These are phyloP conservation scores for Straminergon stramineum DNA, from an alignment of 225 moss, liverwort and hornwort species.

Conservation along the genomic window DNA sequence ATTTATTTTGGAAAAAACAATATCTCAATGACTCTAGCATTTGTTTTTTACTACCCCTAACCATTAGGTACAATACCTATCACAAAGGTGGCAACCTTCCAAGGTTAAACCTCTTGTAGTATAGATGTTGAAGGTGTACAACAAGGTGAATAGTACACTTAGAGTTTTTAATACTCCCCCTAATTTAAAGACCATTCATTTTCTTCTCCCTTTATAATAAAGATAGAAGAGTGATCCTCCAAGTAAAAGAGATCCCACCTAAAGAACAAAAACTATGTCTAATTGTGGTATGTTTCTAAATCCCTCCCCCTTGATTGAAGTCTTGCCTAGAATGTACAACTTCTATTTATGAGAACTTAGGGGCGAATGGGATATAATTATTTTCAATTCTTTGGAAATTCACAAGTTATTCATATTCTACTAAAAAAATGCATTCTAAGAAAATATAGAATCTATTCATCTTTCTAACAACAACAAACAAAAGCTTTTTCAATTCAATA, in stretches of 20 bases:
- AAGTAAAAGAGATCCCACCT: fast-evolving
- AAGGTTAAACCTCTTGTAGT: background rate
- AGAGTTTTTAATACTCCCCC: background rate
- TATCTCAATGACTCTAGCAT: no score
- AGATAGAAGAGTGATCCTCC: background rate
- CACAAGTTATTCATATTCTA: background rate
- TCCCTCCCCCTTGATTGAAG: fast-evolving
- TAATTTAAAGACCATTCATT: background rate
- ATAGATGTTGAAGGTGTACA: no score
- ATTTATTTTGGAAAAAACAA: background rate
- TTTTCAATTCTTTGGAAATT: background rate
- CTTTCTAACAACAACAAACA: background rate
- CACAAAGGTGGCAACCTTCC: fast-evolving
- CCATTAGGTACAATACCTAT: background rate
- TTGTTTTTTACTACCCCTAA: no score
- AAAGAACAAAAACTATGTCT: fast-evolving
- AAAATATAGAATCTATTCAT: background rate
- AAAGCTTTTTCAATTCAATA: background rate
- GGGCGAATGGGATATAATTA: fast-evolving
- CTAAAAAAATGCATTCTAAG: background rate
- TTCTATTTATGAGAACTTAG: background rate
- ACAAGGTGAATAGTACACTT: no score
- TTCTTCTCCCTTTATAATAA: background rate
- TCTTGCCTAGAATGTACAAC: background rate
- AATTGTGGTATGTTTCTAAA: background rate